Percentiles rank a stretch among this genome's conserved stretches.
phyloP scores from a whole-genome alignment of 2,329 filamentous ascomycete genomes.

The Colletotrichum noveboracense region DNA sequence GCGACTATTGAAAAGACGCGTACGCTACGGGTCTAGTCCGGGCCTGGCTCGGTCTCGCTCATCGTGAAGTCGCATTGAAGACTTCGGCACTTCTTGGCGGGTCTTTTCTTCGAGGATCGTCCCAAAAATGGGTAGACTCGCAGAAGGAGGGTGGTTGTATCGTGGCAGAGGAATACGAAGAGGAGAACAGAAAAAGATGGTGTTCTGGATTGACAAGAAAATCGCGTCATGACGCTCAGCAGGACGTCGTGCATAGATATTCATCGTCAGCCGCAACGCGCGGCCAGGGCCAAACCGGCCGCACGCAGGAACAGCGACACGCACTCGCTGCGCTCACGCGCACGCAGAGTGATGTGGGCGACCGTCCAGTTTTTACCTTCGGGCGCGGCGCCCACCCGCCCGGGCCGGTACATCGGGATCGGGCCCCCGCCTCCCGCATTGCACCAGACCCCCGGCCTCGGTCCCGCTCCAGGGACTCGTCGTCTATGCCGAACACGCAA shows the following conservation, averaged over 20 bases:
- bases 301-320: neutral
- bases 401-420: neutral
- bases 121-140: neutral
- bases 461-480: neutral
- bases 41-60: neutral
- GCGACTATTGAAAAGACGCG: neutral
- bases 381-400: neutral
- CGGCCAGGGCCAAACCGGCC: neutral
- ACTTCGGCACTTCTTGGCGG: neutral
- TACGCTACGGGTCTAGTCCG: neutral
- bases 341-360: neutral
- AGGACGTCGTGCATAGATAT: neutral
- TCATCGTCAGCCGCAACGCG: neutral
- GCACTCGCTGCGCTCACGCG: neutral
- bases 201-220: neutral
- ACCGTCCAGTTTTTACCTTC: neutral
- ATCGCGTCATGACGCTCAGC: neutral
- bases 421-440: neutral
- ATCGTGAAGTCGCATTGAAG: neutral
- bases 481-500: neutral
- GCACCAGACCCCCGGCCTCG: neutral
- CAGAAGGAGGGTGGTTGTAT: neutral
- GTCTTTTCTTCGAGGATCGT: neutral
- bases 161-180: neutral
- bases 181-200: neutral